Evolutionary conservation across 345 rosid species (phyloP).

Genomic region (Citrus reticulata): DNA sequence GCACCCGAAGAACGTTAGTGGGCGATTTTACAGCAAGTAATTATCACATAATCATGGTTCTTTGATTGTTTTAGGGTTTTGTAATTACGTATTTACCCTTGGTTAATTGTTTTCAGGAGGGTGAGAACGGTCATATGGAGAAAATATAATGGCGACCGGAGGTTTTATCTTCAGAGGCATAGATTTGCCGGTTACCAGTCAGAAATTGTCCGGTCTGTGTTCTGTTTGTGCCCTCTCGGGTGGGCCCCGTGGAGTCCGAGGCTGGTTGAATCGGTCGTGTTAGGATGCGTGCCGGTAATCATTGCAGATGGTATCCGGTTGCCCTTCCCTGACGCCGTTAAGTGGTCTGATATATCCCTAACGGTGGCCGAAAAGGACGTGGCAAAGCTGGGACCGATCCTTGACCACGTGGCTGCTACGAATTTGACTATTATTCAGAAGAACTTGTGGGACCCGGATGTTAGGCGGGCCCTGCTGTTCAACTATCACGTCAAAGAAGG

Average conservation of each 20-base stretch:
- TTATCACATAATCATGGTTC: not conserved
- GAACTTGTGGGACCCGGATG: conserved; percentile 58
- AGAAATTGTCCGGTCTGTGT: conserved; percentile 74
- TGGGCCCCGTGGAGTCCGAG: conserved; percentile 99
- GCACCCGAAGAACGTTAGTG: conserved; percentile 89
- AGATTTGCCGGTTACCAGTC: conserved; percentile 79
- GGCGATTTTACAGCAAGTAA: conserved; percentile 93
- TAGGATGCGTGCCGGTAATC: conserved; percentile 91
- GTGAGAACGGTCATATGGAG: conserved; percentile 88
- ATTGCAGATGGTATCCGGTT: conserved; percentile 82
- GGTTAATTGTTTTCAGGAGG: conserved; percentile 35
- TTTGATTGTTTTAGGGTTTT: not conserved
- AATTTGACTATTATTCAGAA: conserved; percentile 66
- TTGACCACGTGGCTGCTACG: conserved; percentile 70
- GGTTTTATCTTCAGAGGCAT: conserved; percentile 71
- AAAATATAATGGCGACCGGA: conserved; percentile 55
- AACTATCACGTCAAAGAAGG: conserved; percentile 48
- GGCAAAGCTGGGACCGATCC: conserved; percentile 44
- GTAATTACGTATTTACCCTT: not conserved
- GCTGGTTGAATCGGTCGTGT: conserved; percentile 76
- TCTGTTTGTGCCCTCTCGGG: conserved; percentile 89
- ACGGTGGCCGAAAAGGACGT: conserved; percentile 87
- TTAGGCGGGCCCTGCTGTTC: conserved; percentile 64
- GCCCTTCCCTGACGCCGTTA: conserved; percentile 62
- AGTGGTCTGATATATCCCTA: conserved; percentile 77